phyloP scores from a whole-genome alignment of 805 yeast genomes.

The Kuraishia hungarica region DNA sequence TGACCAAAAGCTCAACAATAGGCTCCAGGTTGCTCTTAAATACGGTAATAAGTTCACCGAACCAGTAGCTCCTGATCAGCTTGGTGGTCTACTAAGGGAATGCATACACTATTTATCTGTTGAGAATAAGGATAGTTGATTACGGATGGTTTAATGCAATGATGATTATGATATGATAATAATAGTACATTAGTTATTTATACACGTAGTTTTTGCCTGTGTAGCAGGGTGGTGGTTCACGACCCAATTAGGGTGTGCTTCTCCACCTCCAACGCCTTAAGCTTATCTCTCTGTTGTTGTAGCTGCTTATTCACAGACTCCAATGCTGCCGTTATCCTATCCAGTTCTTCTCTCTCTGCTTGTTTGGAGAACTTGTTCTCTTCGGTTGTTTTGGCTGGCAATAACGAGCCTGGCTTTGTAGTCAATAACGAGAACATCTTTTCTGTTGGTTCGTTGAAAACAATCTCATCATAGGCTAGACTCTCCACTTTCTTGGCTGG shows the following conservation, averaged over 20 bases:
- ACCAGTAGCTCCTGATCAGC: background rate
- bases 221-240: too few species aligned
- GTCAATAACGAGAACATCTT: slow-evolving; percentile 74
- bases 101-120: background rate
- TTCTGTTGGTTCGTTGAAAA: slow-evolving; percentile 94
- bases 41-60: background rate
- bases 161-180: background rate
- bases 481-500: slow-evolving; percentile 39
- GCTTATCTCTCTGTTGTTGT: slow-evolving; percentile 14
- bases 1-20: background rate
- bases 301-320: slow-evolving; percentile 18
- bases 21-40: background rate
- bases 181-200: background rate
- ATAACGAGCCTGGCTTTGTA: slow-evolving; percentile 47
- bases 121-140: background rate
- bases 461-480: slow-evolving; percentile 77
- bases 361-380: slow-evolving; percentile 27
- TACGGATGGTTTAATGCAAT: background rate
- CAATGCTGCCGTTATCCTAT: slow-evolving; percentile 34
- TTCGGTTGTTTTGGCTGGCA: slow-evolving; percentile 25
- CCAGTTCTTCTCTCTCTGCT: slow-evolving; percentile 59
- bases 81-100: background rate
- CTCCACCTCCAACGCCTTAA: slow-evolving; percentile 21
- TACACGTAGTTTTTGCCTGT: too few species aligned
- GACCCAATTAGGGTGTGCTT: slow-evolving; percentile 13